Evolutionary conservation across 108 stramenopile species (phyloP).

Genomic region (Cyclotella sp.): DNA sequence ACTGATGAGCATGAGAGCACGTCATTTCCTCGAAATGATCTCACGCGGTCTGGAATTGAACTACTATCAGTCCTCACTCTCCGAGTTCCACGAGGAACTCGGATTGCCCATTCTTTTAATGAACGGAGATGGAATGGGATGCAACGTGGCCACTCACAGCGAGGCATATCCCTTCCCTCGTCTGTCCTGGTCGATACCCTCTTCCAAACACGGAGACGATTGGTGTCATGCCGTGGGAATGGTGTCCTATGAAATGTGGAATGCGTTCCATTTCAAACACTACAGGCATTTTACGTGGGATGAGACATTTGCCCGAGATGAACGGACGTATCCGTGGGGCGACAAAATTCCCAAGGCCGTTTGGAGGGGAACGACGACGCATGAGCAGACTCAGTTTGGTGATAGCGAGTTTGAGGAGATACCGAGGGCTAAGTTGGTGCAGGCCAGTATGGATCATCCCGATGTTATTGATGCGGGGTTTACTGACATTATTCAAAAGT

Average conservation of each 20-base stretch:
- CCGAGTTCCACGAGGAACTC: background rate
- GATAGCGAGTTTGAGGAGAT: slow-evolving; percentile 16
- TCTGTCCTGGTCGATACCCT: slow-evolving; percentile 1
- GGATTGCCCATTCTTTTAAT: background rate
- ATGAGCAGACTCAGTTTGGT: slow-evolving; percentile 26
- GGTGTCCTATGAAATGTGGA: slow-evolving; percentile 7
- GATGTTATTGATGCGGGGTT: slow-evolving; percentile 39
- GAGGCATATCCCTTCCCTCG: background rate
- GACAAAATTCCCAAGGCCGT: slow-evolving; percentile 30
- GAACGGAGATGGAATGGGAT: slow-evolving; percentile 3
- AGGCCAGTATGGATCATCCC: slow-evolving; percentile 24
- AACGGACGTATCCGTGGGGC: slow-evolving; percentile 29
- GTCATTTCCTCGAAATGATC: background rate
- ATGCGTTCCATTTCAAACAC: background rate
- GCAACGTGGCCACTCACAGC: background rate
- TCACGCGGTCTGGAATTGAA: background rate
- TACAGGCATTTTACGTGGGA: slow-evolving; percentile 3
- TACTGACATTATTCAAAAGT: slow-evolving; percentile 22
- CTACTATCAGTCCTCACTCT: background rate
- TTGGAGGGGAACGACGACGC: slow-evolving; percentile 42
- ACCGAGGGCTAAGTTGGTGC: slow-evolving; percentile 30
- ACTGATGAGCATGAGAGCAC: background rate
- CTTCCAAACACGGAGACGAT: background rate
- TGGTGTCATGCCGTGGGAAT: slow-evolving; percentile 9
- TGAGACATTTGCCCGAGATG: slow-evolving; percentile 8